Conservation (phyloP, 2,329 filamentous ascomycete genomes). For the Plectosphaerella plurivora region DNA sequence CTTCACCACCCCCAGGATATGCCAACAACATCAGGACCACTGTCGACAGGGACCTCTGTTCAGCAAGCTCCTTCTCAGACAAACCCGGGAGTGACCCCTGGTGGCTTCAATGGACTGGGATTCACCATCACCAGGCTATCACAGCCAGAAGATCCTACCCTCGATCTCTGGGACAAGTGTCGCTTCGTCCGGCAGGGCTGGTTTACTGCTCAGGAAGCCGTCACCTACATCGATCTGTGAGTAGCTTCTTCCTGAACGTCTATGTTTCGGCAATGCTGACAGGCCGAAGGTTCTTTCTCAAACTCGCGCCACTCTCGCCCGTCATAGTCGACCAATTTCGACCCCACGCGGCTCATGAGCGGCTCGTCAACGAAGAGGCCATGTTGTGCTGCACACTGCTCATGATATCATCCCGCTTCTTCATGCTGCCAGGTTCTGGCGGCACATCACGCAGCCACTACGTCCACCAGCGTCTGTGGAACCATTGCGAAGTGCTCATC, state of each 20-base stretch:
- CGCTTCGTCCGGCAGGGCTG: slow-evolving; percentile 17
- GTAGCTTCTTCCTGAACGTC: background rate
- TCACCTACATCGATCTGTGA: slow-evolving; percentile 17
- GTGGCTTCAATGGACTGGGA: background rate
- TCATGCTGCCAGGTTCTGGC: slow-evolving; percentile 12
- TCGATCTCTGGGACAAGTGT: slow-evolving; percentile 17
- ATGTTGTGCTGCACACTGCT: slow-evolving; percentile 15
- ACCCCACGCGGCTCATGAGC: slow-evolving; percentile 8
- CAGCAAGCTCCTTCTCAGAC: background rate
- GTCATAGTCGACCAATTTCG: slow-evolving; percentile 1
- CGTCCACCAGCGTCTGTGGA: slow-evolving; percentile 12
- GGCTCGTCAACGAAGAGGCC: slow-evolving; percentile 12
- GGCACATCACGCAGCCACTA: slow-evolving; percentile 12
- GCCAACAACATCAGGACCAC: background rate
- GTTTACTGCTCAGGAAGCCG: slow-evolving; percentile 17
- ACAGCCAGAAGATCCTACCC: slow-evolving; percentile 10
- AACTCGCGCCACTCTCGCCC: background rate
- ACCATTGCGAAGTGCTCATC: slow-evolving; percentile 13
- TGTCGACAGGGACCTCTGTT: too few relatives aligned
- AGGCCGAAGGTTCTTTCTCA: background rate
- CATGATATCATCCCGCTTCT: slow-evolving; percentile 14
- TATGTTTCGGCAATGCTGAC: background rate
- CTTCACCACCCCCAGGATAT: background rate
- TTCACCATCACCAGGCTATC: slow-evolving; percentile 7
- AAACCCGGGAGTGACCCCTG: background rate